Evolutionary conservation across 2,329 filamentous ascomycete species (phyloP), one percentile per base, ranked within the genome.

Genomic region (Xenoacremonium recifei): DNA sequence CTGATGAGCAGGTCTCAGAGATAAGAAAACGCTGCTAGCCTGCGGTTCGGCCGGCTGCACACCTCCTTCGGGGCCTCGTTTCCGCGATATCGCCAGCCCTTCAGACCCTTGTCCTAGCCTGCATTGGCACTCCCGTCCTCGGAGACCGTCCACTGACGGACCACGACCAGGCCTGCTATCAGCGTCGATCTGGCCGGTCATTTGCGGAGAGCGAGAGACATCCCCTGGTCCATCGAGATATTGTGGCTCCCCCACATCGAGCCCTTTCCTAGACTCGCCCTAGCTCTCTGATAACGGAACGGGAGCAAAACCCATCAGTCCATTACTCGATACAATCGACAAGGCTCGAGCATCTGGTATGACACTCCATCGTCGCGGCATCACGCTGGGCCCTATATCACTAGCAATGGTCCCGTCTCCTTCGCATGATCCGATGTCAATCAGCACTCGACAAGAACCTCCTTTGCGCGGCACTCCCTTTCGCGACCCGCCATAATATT

Each of bases 401-500:
- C 7, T 27, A 27, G 7, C 23, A 27, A 27, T 27, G 33, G 31
- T 46, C 42, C 43, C 45, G 49, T 41, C 23, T 9, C 13, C 7
- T 27, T 27, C 23, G 7, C 23, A 27, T 27, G 9, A 13, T 27
- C 13, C 23, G 23, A 27, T 27, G n/a, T 27, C 23, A 13, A 27
- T 13, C 23, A 27, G 7, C 23, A 13, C 13, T 27, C 13, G 23
- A 27, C 13, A 27, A 27, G 7, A 9, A 13, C 9, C 7, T 27
- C 23, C 23, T 27, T 13, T 13, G 13, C 7, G 13, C 7, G 23
- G 7, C 23, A 27, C 13, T 27, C 7, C 23, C 23, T 7, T 13
- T 27, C 19, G 10, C 35, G 48, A 51, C 52, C 54, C 54, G 49
- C 53, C 50, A 44, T 41, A 39, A 39, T 49, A 50, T 47, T 47